Conservation (phyloP, 192 early-diverging fungal genomes). For the Linnemannia exigua region DNA sequence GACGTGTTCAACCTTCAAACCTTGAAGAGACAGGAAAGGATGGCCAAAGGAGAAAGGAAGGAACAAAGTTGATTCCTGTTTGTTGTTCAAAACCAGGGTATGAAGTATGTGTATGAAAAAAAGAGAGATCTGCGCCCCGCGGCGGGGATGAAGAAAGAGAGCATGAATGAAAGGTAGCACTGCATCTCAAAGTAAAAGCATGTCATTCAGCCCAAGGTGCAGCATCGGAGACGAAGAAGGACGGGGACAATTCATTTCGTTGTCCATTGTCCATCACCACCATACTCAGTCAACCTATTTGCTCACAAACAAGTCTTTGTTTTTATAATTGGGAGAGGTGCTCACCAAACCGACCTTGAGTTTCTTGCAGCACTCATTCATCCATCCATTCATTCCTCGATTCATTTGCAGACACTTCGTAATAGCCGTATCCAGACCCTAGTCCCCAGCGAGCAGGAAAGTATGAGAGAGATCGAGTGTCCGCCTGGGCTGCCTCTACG, state of each 20-base stretch:
- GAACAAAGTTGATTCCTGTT: constrained; percentile 22
- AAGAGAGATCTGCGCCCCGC: background rate
- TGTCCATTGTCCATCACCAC: background rate
- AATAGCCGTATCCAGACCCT: background rate
- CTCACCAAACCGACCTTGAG: background rate
- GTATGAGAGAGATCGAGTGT: background rate
- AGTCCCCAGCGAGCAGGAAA: background rate
- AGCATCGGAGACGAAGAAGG: background rate
- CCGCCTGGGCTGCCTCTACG: constrained; percentile 6
- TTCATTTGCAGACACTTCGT: no score
- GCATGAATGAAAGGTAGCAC: background rate
- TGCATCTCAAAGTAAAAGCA: background rate
- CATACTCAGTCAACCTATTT: background rate
- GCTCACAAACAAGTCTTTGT: background rate
- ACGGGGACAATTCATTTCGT: background rate
- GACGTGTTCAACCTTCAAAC: background rate
- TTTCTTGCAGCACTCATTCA: background rate
- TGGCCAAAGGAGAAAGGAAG: background rate
- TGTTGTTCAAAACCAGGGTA: background rate
- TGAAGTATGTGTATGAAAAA: background rate
- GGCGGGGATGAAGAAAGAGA: background rate
- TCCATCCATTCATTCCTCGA: background rate
- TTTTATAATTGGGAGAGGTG: background rate
- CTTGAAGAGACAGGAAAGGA: no score
- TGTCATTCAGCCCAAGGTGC: background rate